Evolutionary conservation across 768 basidiomycete species (phyloP), one percentile per base, ranked within the genome.

Genomic region (Amanita brunnescens): DNA sequence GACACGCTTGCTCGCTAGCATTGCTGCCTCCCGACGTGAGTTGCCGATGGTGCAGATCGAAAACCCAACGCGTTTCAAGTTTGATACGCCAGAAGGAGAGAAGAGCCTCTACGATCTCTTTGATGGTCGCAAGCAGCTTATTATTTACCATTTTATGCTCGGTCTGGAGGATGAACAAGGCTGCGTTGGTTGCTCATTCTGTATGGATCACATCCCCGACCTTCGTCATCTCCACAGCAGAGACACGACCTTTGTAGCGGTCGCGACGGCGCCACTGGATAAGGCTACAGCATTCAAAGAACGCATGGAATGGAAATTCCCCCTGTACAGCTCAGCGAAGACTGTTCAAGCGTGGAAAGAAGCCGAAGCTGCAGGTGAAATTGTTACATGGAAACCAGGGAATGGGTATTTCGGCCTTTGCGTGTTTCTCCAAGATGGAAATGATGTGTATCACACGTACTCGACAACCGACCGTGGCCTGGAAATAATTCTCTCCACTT

Each of bases 301-400:
- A 23, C 45, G 30, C 32, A 47, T 47, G 45, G 45, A 20, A n/a
- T 47, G 45, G 45, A 32, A 34, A 12, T 47, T 47, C 29, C 45
- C 45, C 0, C 29, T 47, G 14, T 47, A 47, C 14, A 47, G 45
- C 12, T 47, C 18, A 30, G 16, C 29, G 6, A 47, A 34, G 18
- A 47, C 45, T n/a, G n/a, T 23, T 23, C 21, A 43, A 23, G 26
- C 41, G 14, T 45, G 44, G 44, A 30, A 24, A 16, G 44, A n/a
- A n/a, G n/a, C n/a, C n/a, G n/a, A n/a, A n/a, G n/a, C n/a, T n/a
- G n/a, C n/a, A n/a, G n/a, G n/a, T n/a, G n/a, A n/a, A n/a, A n/a
- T n/a, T n/a, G n/a, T n/a, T n/a, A n/a, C n/a, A n/a, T n/a, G n/a
- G n/a, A n/a, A n/a, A n/a, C n/a, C n/a, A n/a, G n/a, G n/a, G n/a